phyloP scores from a whole-genome alignment of 2,329 filamentous ascomycete genomes.

The Epichloe amarillans region DNA sequence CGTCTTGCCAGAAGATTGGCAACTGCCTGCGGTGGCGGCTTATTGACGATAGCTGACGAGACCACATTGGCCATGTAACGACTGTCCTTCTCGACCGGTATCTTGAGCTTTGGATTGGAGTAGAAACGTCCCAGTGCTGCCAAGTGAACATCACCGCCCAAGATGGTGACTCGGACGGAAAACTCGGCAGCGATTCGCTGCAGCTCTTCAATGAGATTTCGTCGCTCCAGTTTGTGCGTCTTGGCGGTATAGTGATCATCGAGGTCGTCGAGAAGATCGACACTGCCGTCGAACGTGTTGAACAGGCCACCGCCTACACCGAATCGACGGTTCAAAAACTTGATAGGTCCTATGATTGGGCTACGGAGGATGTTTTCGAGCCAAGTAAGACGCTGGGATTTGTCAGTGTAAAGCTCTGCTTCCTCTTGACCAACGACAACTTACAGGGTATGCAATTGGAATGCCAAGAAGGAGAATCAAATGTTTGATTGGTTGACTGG shows the following conservation, averaged over 20 bases:
- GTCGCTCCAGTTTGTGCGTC: slow-evolving; percentile 82
- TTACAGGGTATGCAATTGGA: slow-evolving; percentile 67
- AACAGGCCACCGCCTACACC: slow-evolving; percentile 75
- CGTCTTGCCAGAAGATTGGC: slow-evolving; percentile 82
- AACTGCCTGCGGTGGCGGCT: slow-evolving; percentile 74
- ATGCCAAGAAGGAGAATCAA: slow-evolving; percentile 79
- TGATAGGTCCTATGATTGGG: slow-evolving; percentile 76
- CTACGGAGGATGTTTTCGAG: slow-evolving; percentile 83
- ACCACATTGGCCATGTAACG: slow-evolving; percentile 93
- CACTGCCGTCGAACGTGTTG: slow-evolving; percentile 87
- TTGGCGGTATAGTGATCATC: slow-evolving; percentile 94
- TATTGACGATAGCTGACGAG: slow-evolving; percentile 91
- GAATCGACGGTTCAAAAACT: slow-evolving; percentile 81
- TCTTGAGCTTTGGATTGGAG: slow-evolving; percentile 66
- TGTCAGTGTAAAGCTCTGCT: slow-evolving; percentile 4
- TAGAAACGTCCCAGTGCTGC: slow-evolving; percentile 91
- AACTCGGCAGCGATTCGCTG: slow-evolving; percentile 76
- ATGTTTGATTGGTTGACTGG: slow-evolving; percentile 71
- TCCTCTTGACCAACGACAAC: slow-evolving; percentile 15
- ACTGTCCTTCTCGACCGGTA: slow-evolving; percentile 70
- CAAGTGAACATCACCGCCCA: slow-evolving; percentile 88
- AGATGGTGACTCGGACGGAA: slow-evolving; percentile 79
- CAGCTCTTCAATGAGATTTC: slow-evolving; percentile 62
- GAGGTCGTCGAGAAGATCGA: slow-evolving; percentile 82
- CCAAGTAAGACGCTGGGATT: slow-evolving; percentile 70